Percentiles rank a stretch among this genome's conserved stretches.
Evolutionary conservation across 495 filamentous ascomycete species (phyloP).

Genomic region (Rhypophila decipiens): DNA sequence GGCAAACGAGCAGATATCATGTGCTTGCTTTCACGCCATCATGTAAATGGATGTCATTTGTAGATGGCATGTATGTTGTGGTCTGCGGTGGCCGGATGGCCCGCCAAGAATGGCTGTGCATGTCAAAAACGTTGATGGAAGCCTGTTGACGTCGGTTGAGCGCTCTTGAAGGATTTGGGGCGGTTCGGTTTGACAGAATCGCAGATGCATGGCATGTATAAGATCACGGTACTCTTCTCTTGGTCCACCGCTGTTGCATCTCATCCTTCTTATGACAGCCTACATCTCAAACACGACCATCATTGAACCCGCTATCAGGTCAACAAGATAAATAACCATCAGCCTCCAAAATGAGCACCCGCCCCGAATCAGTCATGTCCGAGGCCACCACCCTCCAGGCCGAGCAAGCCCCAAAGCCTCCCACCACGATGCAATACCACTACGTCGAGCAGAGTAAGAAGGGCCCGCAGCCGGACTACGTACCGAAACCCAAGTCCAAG

Average conservation of each 20-base stretch:
- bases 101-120: background rate
- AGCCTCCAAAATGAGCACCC: background rate
- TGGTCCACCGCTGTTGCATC: background rate
- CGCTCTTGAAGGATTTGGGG: too few species aligned
- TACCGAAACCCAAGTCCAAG: constrained; percentile 12
- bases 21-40: too few species aligned
- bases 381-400: too few species aligned
- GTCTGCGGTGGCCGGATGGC: too few species aligned
- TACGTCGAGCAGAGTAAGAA: constrained; percentile 1
- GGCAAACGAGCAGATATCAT: too few species aligned
- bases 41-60: too few species aligned
- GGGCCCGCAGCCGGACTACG: constrained; percentile 7
- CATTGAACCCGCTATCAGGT: background rate
- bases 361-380: background rate
- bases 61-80: too few species aligned
- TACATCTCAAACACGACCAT: background rate
- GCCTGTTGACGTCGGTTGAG: too few species aligned
- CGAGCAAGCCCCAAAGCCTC: background rate
- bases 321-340: background rate
- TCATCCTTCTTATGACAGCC: background rate
- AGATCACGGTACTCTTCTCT: background rate
- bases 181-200: background rate
- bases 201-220: background rate
- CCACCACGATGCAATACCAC: constrained; percentile 1
- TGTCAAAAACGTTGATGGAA: too few species aligned